Percentiles rank a stretch among this genome's conserved stretches.
Evolutionary conservation across 2,329 filamentous ascomycete species (phyloP).

Genomic region (Sporothrix schenckii): DNA sequence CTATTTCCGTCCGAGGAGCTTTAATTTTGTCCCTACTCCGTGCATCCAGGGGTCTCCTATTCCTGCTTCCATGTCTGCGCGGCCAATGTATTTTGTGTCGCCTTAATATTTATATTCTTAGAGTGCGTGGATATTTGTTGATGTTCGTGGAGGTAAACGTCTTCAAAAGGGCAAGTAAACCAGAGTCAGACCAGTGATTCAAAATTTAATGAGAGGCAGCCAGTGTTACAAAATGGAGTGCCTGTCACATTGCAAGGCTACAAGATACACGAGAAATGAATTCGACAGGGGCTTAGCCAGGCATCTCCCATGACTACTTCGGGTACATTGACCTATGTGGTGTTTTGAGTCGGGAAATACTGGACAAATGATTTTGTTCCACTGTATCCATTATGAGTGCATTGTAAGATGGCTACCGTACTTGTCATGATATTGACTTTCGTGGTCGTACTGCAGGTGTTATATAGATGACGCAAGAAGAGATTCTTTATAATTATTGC

Average conservation of each 20-base stretch:
- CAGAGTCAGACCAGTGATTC: background rate
- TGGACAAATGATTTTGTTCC: no score
- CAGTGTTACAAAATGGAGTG: slow-evolving; percentile 3
- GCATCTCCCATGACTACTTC: background rate
- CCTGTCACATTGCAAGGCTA: background rate
- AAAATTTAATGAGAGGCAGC: background rate
- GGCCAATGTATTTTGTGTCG: slow-evolving; percentile 9
- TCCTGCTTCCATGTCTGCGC: slow-evolving; percentile 10
- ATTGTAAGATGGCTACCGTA: no score
- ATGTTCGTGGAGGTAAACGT: background rate
- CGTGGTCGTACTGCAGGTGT: no score
- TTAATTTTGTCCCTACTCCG: background rate
- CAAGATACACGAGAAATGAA: background rate
- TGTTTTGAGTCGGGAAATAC: background rate
- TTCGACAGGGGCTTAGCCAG: background rate
- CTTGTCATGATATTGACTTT: no score
- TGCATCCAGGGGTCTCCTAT: background rate
- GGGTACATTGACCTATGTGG: background rate
- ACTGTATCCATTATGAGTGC: no score
- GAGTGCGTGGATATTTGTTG: background rate
- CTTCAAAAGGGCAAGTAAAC: background rate
- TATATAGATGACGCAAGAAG: no score
- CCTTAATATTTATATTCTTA: background rate
- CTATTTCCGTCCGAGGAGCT: background rate
- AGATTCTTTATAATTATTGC: no score